A percentile compares a stretch with the other conserved stretches of the same genome.
Evolutionary conservation across 805 yeast species (phyloP).

Genomic region (Myxozyma neotropica): DNA sequence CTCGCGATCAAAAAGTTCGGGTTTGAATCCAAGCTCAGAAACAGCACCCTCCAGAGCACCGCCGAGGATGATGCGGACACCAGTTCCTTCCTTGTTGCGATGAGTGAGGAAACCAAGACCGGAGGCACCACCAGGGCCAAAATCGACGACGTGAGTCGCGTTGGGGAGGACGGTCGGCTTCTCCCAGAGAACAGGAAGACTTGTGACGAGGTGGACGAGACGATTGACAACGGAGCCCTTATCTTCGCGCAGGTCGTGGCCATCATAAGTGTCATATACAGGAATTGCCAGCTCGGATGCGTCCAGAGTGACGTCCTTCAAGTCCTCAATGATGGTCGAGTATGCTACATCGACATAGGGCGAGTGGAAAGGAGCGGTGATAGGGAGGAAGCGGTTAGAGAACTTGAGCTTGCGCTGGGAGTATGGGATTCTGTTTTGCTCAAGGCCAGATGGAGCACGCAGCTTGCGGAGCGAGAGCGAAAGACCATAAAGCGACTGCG

Average conservation of each 20-base stretch:
- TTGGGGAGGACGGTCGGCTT: slow-evolving; percentile 66
- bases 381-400: slow-evolving; percentile 91
- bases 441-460: slow-evolving; percentile 91
- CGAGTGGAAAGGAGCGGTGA: slow-evolving; percentile 96
- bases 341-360: slow-evolving; percentile 77
- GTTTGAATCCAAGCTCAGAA: slow-evolving; percentile 93
- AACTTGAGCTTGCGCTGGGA: slow-evolving; percentile 93
- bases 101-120: slow-evolving; percentile 96
- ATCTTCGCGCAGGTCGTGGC: slow-evolving; percentile 66
- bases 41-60: slow-evolving; percentile 76
- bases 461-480: slow-evolving; percentile 89
- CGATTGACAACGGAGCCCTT: slow-evolving; percentile 63
- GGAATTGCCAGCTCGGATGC: slow-evolving; percentile 70
- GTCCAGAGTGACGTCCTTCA: slow-evolving; percentile 59
- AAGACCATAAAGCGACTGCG: slow-evolving; percentile 95
- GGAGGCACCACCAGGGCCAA: slow-evolving; percentile 98
- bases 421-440: slow-evolving; percentile 91
- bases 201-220: slow-evolving; percentile 79
- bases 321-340: slow-evolving; percentile 64
- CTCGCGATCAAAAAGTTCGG: slow-evolving; percentile 82
- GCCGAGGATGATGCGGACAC: slow-evolving; percentile 90
- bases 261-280: slow-evolving; percentile 86
- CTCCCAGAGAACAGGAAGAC: slow-evolving; percentile 95
- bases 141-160: slow-evolving; percentile 89
- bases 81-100: slow-evolving; percentile 98